Evolutionary conservation across 306 rosid species (phyloP).

Genomic region (Crataegus laevigata): DNA sequence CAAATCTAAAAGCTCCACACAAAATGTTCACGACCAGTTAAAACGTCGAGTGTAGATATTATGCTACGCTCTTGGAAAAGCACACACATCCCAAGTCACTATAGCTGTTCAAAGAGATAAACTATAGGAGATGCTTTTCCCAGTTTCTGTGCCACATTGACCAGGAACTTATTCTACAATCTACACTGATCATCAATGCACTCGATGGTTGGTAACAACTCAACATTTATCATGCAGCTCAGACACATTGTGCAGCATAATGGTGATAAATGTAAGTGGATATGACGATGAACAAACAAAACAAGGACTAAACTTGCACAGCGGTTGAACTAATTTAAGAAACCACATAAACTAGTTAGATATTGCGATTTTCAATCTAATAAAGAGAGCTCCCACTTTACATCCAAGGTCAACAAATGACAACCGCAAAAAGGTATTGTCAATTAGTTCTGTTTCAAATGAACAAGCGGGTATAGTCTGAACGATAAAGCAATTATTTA

Average conservation of each 20-base stretch:
- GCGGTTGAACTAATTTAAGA: neutral
- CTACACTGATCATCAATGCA: neutral
- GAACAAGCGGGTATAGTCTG: conserved; percentile 14
- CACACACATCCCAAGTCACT: neutral
- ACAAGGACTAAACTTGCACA: neutral
- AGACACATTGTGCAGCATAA: neutral
- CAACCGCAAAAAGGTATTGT: conserved; percentile 1
- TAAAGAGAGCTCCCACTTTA: neutral
- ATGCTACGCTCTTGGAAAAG: neutral
- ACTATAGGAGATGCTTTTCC: neutral
- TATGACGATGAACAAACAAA: neutral
- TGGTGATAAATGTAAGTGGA: neutral
- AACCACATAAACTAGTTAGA: neutral
- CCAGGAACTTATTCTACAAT: neutral
- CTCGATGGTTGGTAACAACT: neutral
- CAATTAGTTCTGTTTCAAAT: conserved; percentile 1
- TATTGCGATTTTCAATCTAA: neutral
- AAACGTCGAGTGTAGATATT: neutral
- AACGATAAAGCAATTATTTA: conserved; percentile 30
- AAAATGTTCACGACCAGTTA: neutral
- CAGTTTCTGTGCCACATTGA: neutral
- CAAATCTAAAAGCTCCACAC: neutral
- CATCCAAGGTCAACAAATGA: conserved; percentile 7
- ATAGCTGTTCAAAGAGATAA: neutral
- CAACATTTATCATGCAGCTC: neutral